Evolutionary conservation across 768 basidiomycete species (phyloP), one percentile per base, ranked within the genome.

Genomic region (Leccinum incarnatum): DNA sequence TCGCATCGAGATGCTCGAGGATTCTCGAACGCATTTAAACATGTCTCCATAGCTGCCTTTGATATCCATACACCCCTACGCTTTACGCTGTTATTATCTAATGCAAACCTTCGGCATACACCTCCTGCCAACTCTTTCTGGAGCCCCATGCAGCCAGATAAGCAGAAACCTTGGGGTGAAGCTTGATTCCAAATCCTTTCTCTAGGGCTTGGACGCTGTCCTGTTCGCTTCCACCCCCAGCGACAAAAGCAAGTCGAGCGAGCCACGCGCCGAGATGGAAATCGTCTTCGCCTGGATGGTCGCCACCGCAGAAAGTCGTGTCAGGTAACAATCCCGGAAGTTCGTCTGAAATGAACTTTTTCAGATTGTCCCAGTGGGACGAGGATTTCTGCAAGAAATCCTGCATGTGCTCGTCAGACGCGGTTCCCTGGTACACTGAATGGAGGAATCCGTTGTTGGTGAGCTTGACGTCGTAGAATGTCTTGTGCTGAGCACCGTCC

Each of bases 1-100:
- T 62, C 80, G 81, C 29, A 68, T 83, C 61, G 87, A 87, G 68
- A 86, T 88, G 81, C 73, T 83, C 51, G 82, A 79, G 50, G 74
- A 86, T 17, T 84, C 86, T 7, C 75, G 77, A 29, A 80, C 80
- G 19, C 79, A 79, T 29, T 62, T 81, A 36, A 70, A 76, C 29
- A 32, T 45, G 37, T 66, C 69, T 45, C 46, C 55, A 5, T 62
- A 62, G 17, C 37, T 19, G 32, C 36, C 27, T 17, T 51, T 49
- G 51, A 11, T 34, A 29, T 37, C 23, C 29, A 29, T 32, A 27
- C 29, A 36, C 15, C 9, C 4, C 40, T 58, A 55, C 51, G 19
- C 32, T 46, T 17, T 56, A 47, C 54, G 50, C 36, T 34, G 5
- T 0, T 34, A 14, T 53, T 17, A 36, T 46, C 30, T 70, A 82